Conservation (phyloP, 73 alveolate species). For the Strombidium stylifer region DNA sequence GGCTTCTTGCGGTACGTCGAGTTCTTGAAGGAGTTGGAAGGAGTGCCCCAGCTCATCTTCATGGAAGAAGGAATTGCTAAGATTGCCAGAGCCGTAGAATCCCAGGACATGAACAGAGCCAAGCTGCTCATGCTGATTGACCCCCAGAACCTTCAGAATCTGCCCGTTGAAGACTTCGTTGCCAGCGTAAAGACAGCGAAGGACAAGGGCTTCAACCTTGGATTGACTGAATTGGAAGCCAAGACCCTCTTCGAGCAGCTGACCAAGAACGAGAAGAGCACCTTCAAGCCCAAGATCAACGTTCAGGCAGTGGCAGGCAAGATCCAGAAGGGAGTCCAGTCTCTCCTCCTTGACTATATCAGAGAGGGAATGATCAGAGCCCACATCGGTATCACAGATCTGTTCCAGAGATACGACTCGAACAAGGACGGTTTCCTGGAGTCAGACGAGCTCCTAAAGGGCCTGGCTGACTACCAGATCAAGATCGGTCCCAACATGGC, state of each 20-base stretch:
- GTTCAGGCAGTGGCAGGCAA: conserved; percentile 4
- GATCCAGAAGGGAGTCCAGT: conserved; percentile 28
- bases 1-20: conserved; percentile 27
- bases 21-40: conserved; percentile 28
- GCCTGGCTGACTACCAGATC: conserved; percentile 2
- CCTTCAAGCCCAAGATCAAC: neutral
- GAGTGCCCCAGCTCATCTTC: conserved; percentile 43
- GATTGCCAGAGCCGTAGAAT: no score
- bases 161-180: no score
- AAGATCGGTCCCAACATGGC: conserved; percentile 15
- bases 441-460: conserved; percentile 17
- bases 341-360: conserved; percentile 18
- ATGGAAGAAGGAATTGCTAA: conserved; percentile 1
- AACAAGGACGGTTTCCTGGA: conserved; percentile 23
- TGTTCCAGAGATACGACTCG: conserved; percentile 20
- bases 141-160: no score
- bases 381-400: neutral
- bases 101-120: no score
- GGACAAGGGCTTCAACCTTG: neutral
- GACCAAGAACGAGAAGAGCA: conserved; percentile 20
- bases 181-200: no score
- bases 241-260: conserved; percentile 14
- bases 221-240: conserved; percentile 16
- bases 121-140: no score
- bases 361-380: conserved; percentile 8